phyloP scores from a whole-genome alignment of 371 early-diverging fungal genomes.

The Rhizopus microsporus region DNA sequence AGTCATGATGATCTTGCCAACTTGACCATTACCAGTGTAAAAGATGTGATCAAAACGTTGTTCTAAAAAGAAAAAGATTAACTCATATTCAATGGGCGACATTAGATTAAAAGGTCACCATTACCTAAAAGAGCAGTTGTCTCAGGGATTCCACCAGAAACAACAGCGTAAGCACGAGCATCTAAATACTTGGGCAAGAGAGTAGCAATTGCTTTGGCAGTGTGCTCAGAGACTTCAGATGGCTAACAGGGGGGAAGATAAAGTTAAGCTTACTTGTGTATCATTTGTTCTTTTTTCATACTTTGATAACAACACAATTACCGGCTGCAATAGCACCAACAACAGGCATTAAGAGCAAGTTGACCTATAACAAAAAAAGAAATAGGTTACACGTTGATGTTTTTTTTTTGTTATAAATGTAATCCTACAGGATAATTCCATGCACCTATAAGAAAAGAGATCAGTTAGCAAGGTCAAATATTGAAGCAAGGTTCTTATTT shows the following conservation, averaged over 20 bases:
- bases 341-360: conserved; percentile 72
- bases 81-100: not conserved
- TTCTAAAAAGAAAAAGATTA: conserved; percentile 18
- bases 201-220: conserved; percentile 60
- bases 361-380: conserved; percentile 28
- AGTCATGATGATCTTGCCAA: conserved; percentile 77
- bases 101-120: not conserved
- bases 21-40: conserved; percentile 85
- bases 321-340: conserved; percentile 93
- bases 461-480: not conserved
- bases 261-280: not conserved
- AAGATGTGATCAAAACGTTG: conserved; percentile 86
- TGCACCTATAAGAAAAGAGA: conserved; percentile 42
- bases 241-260: conserved; percentile 47
- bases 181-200: conserved; percentile 81
- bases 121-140: conserved; percentile 69
- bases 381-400: not conserved
- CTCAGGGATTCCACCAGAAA: conserved; percentile 79
- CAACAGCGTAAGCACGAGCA: conserved; percentile 58
- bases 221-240: conserved; percentile 79
- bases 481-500: conserved; percentile 8
- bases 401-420: not conserved
- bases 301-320: conserved; percentile 81
- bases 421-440: conserved; percentile 87
- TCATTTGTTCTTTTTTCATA: conserved; percentile 13